These are phyloP conservation scores for Hyaloperonospora arabidopsidis DNA, from an alignment of 352 stramenopile genomes.

Conservation along the genomic window DNA sequence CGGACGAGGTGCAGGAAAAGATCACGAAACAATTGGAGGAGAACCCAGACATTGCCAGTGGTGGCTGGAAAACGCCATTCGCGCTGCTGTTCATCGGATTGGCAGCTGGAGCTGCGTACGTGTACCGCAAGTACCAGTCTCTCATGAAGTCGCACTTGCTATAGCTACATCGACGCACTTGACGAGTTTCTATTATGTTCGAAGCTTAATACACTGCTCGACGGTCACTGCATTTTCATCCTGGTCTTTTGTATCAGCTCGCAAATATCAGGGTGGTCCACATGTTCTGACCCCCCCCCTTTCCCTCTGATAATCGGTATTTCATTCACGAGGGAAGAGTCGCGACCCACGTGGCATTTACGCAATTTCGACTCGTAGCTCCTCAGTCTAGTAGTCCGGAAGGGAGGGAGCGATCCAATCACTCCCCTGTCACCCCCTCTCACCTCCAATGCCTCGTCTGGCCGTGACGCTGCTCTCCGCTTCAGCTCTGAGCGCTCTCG, in stretches of 20 bases:
- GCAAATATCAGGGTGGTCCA: conserved; percentile 20
- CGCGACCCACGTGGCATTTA: conserved; percentile 20
- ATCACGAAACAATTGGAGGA: conserved; percentile 73
- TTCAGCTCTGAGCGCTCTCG: conserved; percentile 18
- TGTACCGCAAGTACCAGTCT: conserved; percentile 82
- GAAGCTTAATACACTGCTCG: not conserved
- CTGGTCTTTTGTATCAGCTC: too few species aligned
- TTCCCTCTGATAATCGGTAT: conserved; percentile 11
- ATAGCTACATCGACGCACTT: conserved; percentile 29
- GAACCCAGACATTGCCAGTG: conserved; percentile 47
- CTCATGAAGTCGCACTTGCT: conserved; percentile 85
- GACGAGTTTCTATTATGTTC: not conserved
- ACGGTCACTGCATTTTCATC: too few species aligned
- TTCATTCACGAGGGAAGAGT: conserved; percentile 4
- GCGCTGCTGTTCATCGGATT: conserved; percentile 56
- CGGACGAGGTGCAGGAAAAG: conserved; percentile 59
- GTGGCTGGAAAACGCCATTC: conserved; percentile 77
- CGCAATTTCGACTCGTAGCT: not conserved
- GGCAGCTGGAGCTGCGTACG: conserved; percentile 36
- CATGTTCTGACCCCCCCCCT: conserved; percentile 2
- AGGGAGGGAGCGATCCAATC: too few species aligned
- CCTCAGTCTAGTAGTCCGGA: too few species aligned
- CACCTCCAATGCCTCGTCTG: conserved; percentile 18
- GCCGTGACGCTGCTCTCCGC: conserved; percentile 24
- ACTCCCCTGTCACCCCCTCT: too few species aligned